phyloP scores from a whole-genome alignment of 2,329 filamentous ascomycete genomes.

The Gyromitra esculenta region DNA sequence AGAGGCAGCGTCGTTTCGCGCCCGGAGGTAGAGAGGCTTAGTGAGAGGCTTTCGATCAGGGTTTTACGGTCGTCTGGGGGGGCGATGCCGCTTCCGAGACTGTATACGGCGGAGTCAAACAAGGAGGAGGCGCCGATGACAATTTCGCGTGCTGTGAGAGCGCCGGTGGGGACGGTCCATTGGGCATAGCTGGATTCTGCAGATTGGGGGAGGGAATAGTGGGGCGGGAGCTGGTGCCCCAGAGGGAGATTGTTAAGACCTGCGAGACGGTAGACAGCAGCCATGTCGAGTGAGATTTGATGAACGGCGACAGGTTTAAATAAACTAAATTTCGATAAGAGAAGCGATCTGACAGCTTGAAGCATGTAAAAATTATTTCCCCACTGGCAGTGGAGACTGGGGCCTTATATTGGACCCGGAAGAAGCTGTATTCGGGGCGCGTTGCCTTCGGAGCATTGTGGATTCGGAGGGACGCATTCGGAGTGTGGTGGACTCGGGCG shows the following conservation, averaged over 20 bases:
- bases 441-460: neutral
- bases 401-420: neutral
- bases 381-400: neutral
- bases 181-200: neutral
- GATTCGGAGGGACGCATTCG: neutral
- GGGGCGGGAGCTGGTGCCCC: neutral
- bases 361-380: neutral
- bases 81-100: neutral
- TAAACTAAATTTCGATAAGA: neutral
- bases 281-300: conserved; percentile 20
- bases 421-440: neutral
- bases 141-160: conserved; percentile 10
- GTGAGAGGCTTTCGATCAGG: neutral
- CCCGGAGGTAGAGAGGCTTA: neutral
- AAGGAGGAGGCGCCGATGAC: neutral
- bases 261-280: conserved; percentile 6
- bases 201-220: neutral
- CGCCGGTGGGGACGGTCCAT: conserved; percentile 10
- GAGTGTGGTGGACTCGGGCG: neutral
- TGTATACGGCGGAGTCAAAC: conserved; percentile 11
- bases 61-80: neutral
- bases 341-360: neutral
- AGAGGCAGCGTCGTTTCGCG: conserved; percentile 2
- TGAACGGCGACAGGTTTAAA: neutral
- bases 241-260: conserved; percentile 9